Base-by-base conservation (phyloP, 2,329 filamentous ascomycete genomes). In the Aspergillus persii region DNA sequence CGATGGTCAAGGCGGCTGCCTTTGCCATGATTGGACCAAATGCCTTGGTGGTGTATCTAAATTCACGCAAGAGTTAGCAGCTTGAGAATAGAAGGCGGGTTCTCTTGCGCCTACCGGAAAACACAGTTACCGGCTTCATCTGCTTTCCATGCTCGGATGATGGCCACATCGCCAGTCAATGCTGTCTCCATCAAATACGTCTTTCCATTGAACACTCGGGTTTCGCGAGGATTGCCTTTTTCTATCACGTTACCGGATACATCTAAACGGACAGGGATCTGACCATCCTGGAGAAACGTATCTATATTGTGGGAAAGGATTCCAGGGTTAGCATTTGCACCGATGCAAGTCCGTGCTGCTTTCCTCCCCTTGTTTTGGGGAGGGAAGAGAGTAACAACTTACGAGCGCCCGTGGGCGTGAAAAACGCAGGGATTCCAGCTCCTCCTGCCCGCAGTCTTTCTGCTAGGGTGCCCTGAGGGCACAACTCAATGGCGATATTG, bases 21-120 rank as follows among this genome's bases (percentile, higher is more conserved):
- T 94, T 93, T 60, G 89, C 91, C 89, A 92, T 91, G 62, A 91
- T 83, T 5, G 86, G 84, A 1, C 86, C 89, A 63, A 91, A 92
- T 0, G 88, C 86, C 72, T 90, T 90, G 33, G 89, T 91, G 0
- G 89, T 89, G 74, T 90, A 88, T 27, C 73, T 76, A 53, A 7
- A n/a, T 39, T 33, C 29, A 36, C 11, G 8, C 11, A 44, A 6
- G 41, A 23, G n/a, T 61, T 53, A 65, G 46, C 27, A 58, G 4
- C n/a, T 15, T 46, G 62, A 74, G 74, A 54, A 71, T 63, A 15
- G 26, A 8, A 18, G n/a, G 4, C 12, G 7, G 36, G 30, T 7
- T n/a, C 50, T 3, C n/a, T 27, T 9, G 4, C 11, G 61, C 76
- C 62, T 76, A 89, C 73, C 89, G 82, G 79, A 96, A 95, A 44